A percentile compares a stretch with the other conserved stretches of the same genome.
Evolutionary conservation across 257 asterid species (phyloP).

Genomic region (Capsicum rhomboideum): DNA sequence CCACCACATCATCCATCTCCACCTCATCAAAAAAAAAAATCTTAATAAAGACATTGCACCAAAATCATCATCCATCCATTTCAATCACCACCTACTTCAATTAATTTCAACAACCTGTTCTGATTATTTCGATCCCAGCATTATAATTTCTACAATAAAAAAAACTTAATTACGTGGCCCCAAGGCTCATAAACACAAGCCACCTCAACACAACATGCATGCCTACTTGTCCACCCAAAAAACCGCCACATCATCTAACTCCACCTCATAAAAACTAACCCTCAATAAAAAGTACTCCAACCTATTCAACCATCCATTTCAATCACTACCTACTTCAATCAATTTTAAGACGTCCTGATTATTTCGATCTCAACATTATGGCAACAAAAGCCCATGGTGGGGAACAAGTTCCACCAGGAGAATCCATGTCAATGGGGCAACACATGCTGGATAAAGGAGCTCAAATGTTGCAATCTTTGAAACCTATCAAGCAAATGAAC

Average conservation of each 20-base stretch:
- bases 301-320: neutral
- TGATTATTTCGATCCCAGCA: too few relatives aligned
- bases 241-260: neutral
- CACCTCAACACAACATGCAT: neutral
- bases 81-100: too few relatives aligned
- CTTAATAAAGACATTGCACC: too few relatives aligned
- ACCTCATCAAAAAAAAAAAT: too few relatives aligned
- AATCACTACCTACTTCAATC: too few relatives aligned
- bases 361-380: too few relatives aligned
- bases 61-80: too few relatives aligned
- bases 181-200: neutral
- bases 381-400: neutral
- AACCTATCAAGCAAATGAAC: constrained; percentile 60
- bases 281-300: neutral
- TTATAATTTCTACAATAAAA: too few relatives aligned
- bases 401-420: constrained; percentile 49
- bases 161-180: neutral
- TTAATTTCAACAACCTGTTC: too few relatives aligned
- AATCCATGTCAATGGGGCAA: constrained; percentile 41
- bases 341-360: too few relatives aligned
- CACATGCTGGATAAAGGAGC: constrained; percentile 53
- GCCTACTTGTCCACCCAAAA: neutral
- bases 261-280: too few relatives aligned
- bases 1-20: too few relatives aligned
- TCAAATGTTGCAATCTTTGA: constrained; percentile 55